Base-by-base conservation (phyloP, 1,139 yeast genomes). In the Diutina rugosa region DNA sequence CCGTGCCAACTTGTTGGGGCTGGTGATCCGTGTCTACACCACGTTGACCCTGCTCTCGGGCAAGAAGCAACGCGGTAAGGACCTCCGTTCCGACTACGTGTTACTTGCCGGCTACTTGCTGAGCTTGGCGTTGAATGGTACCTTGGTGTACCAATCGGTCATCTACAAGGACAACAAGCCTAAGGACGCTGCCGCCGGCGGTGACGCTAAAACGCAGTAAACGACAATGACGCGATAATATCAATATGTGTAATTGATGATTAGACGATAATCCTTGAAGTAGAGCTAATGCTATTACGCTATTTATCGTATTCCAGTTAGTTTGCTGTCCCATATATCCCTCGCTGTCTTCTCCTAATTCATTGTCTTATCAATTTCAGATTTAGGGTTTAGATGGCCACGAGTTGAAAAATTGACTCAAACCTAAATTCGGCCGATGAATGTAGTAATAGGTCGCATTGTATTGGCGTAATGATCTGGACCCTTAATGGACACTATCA, bases 11-110 rank as follows among this genome's bases (percentile, higher is more conserved):
- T 72, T 79, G 46, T 58, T 79, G 12, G 87, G 87, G 0, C 74
- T 85, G 3, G 67, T 78, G 44, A 78, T 81, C 32, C 72, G 88
- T 57, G 80, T 82, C 16, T 81, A 78, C 64, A 83, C 88, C 46
- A 79, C 85, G 1, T 56, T 77, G 9, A 49, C 53, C 14, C 21
- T 28, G 21, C 32, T 49, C 18, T n/a, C 16, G n/a, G n/a, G 16
- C 26, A 49, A 30, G 35, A n/a, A 32, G 44, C 32, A 30, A 12
- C 41, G 41, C 8, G 53, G 53, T 18, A 49, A 49, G 44, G 32
- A 18, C 35, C 6, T 29, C 21, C 41, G 18, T 6, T 14, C 44
- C 21, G 76, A 72, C 60, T 59, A 62, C 56, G 68, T 73, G 8
- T 69, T 73, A 58, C 64, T 72, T 56, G 69, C 72, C 6, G 77